Conservation (phyloP, 805 yeast genomes). For the Spathaspora passalidarum region DNA sequence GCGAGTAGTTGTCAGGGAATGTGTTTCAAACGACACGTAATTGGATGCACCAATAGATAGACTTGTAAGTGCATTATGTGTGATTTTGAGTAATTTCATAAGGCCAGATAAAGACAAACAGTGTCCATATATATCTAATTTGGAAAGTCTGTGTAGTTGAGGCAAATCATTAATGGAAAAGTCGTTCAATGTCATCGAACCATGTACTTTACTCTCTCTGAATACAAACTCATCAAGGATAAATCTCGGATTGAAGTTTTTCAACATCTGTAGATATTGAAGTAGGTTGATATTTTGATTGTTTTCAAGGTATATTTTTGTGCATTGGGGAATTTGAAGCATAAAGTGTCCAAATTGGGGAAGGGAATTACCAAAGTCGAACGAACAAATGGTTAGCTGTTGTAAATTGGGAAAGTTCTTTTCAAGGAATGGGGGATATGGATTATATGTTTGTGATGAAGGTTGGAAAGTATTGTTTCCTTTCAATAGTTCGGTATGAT, state of each 20-base stretch:
- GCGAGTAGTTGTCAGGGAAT: not conserved
- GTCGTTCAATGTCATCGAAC: slow-evolving; percentile 24
- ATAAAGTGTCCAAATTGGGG: slow-evolving; percentile 27
- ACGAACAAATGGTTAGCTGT: slow-evolving; percentile 27
- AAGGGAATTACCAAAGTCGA: slow-evolving; percentile 25
- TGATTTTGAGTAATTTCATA: slow-evolving; percentile 34
- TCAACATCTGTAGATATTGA: slow-evolving; percentile 24
- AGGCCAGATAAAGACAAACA: slow-evolving; percentile 40
- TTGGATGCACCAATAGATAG: slow-evolving; percentile 33
- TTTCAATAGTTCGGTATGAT: slow-evolving; percentile 23
- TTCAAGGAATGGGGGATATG: slow-evolving; percentile 23
- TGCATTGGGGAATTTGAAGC: slow-evolving; percentile 14
- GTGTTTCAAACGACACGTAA: slow-evolving; percentile 24
- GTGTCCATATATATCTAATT: slow-evolving; percentile 38
- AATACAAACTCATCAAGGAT: slow-evolving; percentile 22
- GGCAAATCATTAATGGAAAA: slow-evolving; percentile 20
- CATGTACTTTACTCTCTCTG: slow-evolving; percentile 24
- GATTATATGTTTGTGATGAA: slow-evolving; percentile 17
- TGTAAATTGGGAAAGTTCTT: slow-evolving; percentile 20
- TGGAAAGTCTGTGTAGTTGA: slow-evolving; percentile 19
- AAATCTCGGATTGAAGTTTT: slow-evolving; percentile 27
- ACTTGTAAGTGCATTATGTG: slow-evolving; percentile 25
- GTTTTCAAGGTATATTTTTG: slow-evolving; percentile 29
- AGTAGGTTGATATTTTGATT: slow-evolving; percentile 26
- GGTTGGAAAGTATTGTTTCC: slow-evolving; percentile 9